Percentiles rank a stretch among this genome's conserved stretches.
These are phyloP conservation scores for Coniferiporia weirii DNA, from an alignment of 1,284 basidiomycete genomes.

Conservation along the genomic window DNA sequence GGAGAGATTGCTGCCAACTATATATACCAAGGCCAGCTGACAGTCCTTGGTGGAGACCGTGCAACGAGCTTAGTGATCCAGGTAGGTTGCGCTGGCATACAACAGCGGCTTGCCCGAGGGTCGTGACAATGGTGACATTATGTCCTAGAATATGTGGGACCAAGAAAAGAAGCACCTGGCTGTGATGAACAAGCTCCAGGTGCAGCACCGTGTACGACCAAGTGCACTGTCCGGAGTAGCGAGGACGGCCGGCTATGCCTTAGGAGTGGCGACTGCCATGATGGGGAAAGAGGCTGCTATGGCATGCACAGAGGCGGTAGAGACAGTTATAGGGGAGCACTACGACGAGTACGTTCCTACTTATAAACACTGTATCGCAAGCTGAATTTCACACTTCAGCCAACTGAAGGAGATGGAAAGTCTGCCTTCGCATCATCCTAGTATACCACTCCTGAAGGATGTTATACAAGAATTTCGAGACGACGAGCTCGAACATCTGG, in stretches of 20 bases:
- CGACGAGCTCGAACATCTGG: conserved; percentile 92
- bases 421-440: conserved; percentile 65
- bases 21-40: conserved; percentile 84
- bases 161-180: conserved; percentile 90
- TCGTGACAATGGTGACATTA: neutral
- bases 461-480: conserved; percentile 87
- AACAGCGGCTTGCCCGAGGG: neutral
- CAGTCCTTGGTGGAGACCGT: conserved; percentile 61
- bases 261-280: conserved; percentile 83
- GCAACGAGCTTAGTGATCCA: conserved; percentile 68
- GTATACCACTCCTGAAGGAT: conserved; percentile 69
- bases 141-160: conserved; percentile 86
- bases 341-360: conserved; percentile 82
- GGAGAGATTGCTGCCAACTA: conserved; percentile 92
- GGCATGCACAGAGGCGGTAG: conserved; percentile 98
- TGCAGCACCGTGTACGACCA: conserved; percentile 82
- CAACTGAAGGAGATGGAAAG: conserved; percentile 69
- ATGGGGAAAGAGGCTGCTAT: conserved; percentile 93
- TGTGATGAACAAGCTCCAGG: conserved; percentile 80
- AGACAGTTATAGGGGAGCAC: conserved; percentile 96
- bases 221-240: conserved; percentile 82
- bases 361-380: neutral
- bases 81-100: conserved; percentile 36
- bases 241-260: conserved; percentile 77
- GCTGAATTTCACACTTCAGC: conserved; percentile 32